These are phyloP conservation scores for Urochloa ruziziensis DNA, from an alignment of 176 grass and related monocot species.

Conservation along the genomic window DNA sequence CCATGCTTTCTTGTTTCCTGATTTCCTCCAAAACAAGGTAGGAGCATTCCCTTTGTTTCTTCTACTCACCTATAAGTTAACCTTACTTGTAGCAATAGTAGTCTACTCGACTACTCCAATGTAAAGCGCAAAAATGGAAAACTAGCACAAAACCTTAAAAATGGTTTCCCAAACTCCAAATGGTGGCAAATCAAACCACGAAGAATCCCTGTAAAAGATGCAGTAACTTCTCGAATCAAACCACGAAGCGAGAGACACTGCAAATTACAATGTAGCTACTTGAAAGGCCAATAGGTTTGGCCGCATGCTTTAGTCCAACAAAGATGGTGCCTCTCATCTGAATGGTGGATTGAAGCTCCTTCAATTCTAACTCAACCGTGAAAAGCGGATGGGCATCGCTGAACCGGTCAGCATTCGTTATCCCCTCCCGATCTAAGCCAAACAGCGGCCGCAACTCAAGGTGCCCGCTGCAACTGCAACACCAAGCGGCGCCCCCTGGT, in stretches of 20 bases:
- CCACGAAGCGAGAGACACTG: neutral
- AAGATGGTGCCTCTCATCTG: neutral
- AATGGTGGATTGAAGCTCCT: neutral
- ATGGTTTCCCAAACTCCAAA: neutral
- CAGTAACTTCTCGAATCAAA: neutral
- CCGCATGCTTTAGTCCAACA: neutral
- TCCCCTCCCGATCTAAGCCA: neutral
- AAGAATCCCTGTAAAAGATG: neutral
- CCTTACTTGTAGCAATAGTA: slow-evolving; percentile 33
- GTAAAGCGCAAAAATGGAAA: neutral
- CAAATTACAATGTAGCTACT: neutral
- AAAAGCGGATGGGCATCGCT: neutral
- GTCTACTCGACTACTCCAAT: neutral
- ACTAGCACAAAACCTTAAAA: neutral
- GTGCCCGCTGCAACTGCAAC: neutral
- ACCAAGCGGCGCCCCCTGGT: neutral
- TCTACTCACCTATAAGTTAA: slow-evolving; percentile 17
- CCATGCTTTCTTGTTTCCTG: slow-evolving; percentile 6
- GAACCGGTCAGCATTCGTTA: neutral
- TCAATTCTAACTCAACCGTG: neutral
- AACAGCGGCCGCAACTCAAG: neutral
- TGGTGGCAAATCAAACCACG: neutral
- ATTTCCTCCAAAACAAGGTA: slow-evolving; percentile 14
- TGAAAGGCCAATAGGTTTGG: neutral
- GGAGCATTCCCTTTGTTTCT: slow-evolving; percentile 15